Evolutionary conservation across 345 rosid genomes (phyloP), one percentile per base, ranked within the genome.

Genomic region (Syzygium grande): DNA sequence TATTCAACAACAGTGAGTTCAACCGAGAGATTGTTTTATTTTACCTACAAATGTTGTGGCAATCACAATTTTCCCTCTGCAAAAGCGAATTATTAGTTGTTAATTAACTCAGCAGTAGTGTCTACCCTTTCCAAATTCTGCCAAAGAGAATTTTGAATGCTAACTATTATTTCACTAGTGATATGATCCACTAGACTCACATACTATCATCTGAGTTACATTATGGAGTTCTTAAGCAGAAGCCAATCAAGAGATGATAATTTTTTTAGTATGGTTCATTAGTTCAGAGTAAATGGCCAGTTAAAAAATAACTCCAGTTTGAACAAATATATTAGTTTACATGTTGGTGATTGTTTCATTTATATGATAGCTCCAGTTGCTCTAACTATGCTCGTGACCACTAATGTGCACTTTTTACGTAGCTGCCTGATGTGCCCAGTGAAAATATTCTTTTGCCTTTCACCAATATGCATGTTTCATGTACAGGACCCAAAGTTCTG

Each of bases 401-500:
- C 80, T 73, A 17, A 73, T 17, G 46, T 19, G 80, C 0, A 14
- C 80, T 13, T 34, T 21, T 73, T 41, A 2, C 25, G 1, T n/a
- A n/a, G n/a, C n/a, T n/a, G n/a, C 14, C n/a, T n/a, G 0, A 73
- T 0, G 25, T 73, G 49, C 25, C 19, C 21, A n/a, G 29, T 17
- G 78, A 52, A 84, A 80, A 27, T 55, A 30, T 51, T 78, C 53
- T 21, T 27, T 22, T 79, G 27, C 79, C 46, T 58, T 87, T 27
- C 51, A 87, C 87, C 80, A 46, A 27, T 27, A 27, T 29, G 52
- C 51, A 11, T 85, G 43, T 87, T 73, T 55, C 63, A 79, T 89
- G 34, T 58, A 85, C 95, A 97, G 99, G 99, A 97, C 89, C 97
- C 99, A 85, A 92, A 89, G 49, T 96, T 97, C 90, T 97, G 99